phyloP scores from a whole-genome alignment of 208 protist genomes.

The Leptomonas seymouri region DNA sequence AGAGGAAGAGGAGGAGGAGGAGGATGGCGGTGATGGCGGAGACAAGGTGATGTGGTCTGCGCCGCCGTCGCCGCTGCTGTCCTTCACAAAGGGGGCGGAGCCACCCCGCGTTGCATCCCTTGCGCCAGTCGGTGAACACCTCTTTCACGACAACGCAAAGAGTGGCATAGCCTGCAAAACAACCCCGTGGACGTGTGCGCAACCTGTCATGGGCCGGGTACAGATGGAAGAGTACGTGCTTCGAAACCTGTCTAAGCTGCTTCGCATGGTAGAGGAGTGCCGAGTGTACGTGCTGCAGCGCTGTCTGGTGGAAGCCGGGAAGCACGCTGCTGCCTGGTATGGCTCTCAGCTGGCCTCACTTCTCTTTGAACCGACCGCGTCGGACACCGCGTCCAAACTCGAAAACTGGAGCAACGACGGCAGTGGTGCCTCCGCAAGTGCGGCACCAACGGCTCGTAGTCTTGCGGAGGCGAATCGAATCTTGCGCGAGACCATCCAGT shows the following conservation, averaged over 20 bases:
- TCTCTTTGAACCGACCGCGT: conserved; percentile 6
- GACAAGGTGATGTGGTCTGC: conserved; percentile 33
- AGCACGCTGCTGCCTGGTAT: conserved; percentile 21
- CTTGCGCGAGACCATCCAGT: conserved; percentile 53
- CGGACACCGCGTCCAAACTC: neutral
- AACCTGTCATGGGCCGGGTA: neutral
- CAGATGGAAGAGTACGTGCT: conserved; percentile 29
- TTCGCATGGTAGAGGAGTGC: conserved; percentile 35
- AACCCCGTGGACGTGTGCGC: neutral
- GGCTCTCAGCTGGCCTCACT: conserved; percentile 26
- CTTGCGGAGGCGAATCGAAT: conserved; percentile 46
- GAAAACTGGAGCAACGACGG: neutral
- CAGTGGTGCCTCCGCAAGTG: neutral
- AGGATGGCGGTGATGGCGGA: conserved; percentile 22
- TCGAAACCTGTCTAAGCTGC: conserved; percentile 32
- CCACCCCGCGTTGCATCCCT: neutral
- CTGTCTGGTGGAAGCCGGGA: conserved; percentile 26
- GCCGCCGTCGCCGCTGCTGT: conserved; percentile 29
- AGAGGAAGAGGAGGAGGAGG: too few relatives aligned
- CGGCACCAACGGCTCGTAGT: conserved; percentile 5
- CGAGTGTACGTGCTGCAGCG: conserved; percentile 21
- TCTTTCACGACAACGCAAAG: neutral
- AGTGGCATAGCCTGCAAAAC: neutral
- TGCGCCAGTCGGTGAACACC: neutral
- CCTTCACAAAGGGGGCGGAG: neutral